Percentiles rank a stretch among this genome's conserved stretches.
Conservation (phyloP, 768 basidiomycete genomes). For the Hemileccinum rubropunctum region DNA sequence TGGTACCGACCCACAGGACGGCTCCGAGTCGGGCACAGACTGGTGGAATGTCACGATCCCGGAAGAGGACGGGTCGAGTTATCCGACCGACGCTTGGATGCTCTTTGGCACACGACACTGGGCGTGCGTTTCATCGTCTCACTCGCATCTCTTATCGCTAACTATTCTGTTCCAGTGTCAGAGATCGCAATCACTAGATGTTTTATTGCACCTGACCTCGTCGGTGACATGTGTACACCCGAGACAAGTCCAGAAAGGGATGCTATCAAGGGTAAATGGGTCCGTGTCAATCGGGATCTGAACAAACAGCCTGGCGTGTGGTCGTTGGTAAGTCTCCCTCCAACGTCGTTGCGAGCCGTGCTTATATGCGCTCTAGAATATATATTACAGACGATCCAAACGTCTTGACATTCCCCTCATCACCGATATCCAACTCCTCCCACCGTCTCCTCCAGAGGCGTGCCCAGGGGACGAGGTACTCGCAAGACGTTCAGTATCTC, state of each 20-base stretch:
- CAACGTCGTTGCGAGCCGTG: not conserved
- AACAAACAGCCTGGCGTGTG: slow-evolving; percentile 61
- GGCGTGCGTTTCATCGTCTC: slow-evolving; percentile 20
- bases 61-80: slow-evolving; percentile 55
- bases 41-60: slow-evolving; percentile 19
- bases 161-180: slow-evolving; percentile 55
- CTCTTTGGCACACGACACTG: slow-evolving; percentile 30
- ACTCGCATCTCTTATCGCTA: not conserved
- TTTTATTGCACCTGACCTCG: slow-evolving; percentile 55
- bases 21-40: slow-evolving; percentile 2
- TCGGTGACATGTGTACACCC: slow-evolving; percentile 64
- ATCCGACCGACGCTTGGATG: slow-evolving; percentile 61
- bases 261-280: slow-evolving; percentile 84
- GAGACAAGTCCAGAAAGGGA: slow-evolving; percentile 67
- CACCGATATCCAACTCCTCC: slow-evolving; percentile 65
- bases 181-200: slow-evolving; percentile 76
- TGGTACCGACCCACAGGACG: slow-evolving; percentile 1
- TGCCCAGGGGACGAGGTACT: slow-evolving; percentile 48
- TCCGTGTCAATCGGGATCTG: slow-evolving; percentile 78
- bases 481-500: slow-evolving; percentile 1
- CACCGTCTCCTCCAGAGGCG: slow-evolving; percentile 34
- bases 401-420: slow-evolving; percentile 80
- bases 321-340: slow-evolving; percentile 48
- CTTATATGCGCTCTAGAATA: slow-evolving; percentile 36
- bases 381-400: slow-evolving; percentile 86